Evolutionary conservation across 2,329 filamentous ascomycete species (phyloP), one percentile per base, ranked within the genome.

Genomic region (Ophiostoma pallidulum): DNA sequence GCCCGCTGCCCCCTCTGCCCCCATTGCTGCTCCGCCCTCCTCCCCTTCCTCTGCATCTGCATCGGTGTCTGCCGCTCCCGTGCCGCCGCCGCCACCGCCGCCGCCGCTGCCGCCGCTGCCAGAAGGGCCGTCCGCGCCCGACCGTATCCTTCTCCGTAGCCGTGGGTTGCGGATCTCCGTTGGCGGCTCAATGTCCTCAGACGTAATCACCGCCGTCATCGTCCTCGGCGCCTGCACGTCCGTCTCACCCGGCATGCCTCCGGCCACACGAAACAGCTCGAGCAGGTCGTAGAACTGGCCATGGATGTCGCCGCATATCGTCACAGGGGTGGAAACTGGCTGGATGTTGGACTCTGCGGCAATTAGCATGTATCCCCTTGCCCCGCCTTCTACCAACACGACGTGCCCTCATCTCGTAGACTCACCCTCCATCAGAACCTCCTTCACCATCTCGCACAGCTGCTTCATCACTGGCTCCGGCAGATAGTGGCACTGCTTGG

Each of bases 391-490:
- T n/a, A n/a, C n/a, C n/a, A n/a, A n/a, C n/a, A n/a, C n/a, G n/a
- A n/a, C n/a, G n/a, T n/a, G n/a, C n/a, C n/a, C n/a, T n/a, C n/a
- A n/a, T n/a, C n/a, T n/a, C n/a, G n/a, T n/a, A n/a, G n/a, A n/a
- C 41, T 39, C 64, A 92, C 88, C 88, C 75, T 98, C 92, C 92
- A 98, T 98, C 60, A 98, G 76, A 56, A 88, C 94, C 69, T 97
- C 92, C 72, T 98, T 98, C 52, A 97, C 92, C 63, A 94, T 94
- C 71, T 98, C 92, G 66, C 92, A 98, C 41, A 98, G 77, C 66
- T 94, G 86, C 75, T 98, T 98, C 92, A 98, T 98, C 61, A 94
- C 88, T 53, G 83, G 72, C 69, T 98, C 92, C 42, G 92, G 92
- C 45, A 98, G 77, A 65, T 97, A 96, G 66, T 94, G 92, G 71